Base-by-base conservation (phyloP, 352 stramenopile genomes). In the Globisporangium irregulare region DNA sequence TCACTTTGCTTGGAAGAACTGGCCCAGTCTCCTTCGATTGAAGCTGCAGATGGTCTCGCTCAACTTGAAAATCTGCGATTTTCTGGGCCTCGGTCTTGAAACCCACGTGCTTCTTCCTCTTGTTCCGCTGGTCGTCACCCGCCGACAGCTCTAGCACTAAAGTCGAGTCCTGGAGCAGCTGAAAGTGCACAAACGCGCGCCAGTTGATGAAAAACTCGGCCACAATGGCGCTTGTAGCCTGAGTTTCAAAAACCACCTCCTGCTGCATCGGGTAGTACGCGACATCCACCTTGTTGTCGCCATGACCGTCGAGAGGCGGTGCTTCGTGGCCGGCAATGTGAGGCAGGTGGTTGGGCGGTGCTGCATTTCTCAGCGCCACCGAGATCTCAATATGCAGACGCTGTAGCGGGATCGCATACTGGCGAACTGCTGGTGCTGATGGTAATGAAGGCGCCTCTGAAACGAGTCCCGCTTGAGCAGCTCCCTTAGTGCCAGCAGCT, bases 121-220 rank as follows among this genome's bases (percentile, higher is more conserved):
- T 15, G 0, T 48, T 66, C 6, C 70, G 76, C 60, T 72, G 72
- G 18, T 56, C 41, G 1, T 62, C 34, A 0, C 15, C 14, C 25
- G 63, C 41, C 1, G 54, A 32, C 22, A 75, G 46, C 3, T 79
- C 72, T 20, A 80, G 79, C 8, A 89, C 63, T 4, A 73, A 51
- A 0, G 70, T 64, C 15, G 79, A 73, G 41, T 82, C 66, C 32
- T 90, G 82, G 0, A 91, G 68, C 25, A 80, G 69, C 51, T 90
- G 82, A 24, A 89, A 87, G 38, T 74, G 66, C 10, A 80, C 64
- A 36, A 89, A 89, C 1, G 78, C 62, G 34, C 61, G 63, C 82
- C 82, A 91, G 53, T 87, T 77, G n/a, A 66, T 71, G 10, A 86
- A 68, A 48, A 89, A 75, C 38, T 82, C 76, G 15, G 66, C 27